A percentile compares a stretch with the other conserved stretches of the same genome.
Conservation (phyloP, 2,329 filamentous ascomycete species). For the Amphichorda felina region DNA sequence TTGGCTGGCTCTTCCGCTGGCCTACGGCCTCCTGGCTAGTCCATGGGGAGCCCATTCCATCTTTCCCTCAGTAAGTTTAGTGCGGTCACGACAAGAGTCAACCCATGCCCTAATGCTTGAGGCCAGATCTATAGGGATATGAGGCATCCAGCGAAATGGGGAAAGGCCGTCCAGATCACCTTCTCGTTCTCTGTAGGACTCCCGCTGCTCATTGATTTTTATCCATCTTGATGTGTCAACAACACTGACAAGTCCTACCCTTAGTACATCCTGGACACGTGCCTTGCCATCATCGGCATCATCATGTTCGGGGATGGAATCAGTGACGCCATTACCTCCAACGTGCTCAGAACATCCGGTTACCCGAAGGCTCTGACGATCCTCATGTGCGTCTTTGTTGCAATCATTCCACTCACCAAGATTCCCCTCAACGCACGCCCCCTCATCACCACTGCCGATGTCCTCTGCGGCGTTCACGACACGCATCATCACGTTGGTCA, state of each 20-base stretch:
- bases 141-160: constrained; percentile 71
- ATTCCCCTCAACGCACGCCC: constrained; percentile 84
- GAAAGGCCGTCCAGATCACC: constrained; percentile 61
- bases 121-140: constrained; percentile 45
- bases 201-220: no score
- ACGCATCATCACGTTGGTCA: constrained; percentile 19
- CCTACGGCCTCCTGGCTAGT: constrained; percentile 82
- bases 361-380: constrained; percentile 67
- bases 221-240: no score
- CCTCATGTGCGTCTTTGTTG: constrained; percentile 74
- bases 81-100: not conserved
- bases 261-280: constrained; percentile 66
- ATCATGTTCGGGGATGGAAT: constrained; percentile 94
- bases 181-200: constrained; percentile 76
- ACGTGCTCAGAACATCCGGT: constrained; percentile 62
- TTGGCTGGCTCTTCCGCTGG: constrained; percentile 78
- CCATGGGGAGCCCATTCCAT: constrained; percentile 52
- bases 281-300: constrained; percentile 72
- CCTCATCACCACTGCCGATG: constrained; percentile 75
- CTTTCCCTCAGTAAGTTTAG: constrained; percentile 60
- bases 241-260: not conserved
- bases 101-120: not conserved
- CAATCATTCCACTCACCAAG: constrained; percentile 90
- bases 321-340: constrained; percentile 79
- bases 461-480: constrained; percentile 61